Conservation (phyloP, 139 green algal genomes). For the Closterium sp. region DNA sequence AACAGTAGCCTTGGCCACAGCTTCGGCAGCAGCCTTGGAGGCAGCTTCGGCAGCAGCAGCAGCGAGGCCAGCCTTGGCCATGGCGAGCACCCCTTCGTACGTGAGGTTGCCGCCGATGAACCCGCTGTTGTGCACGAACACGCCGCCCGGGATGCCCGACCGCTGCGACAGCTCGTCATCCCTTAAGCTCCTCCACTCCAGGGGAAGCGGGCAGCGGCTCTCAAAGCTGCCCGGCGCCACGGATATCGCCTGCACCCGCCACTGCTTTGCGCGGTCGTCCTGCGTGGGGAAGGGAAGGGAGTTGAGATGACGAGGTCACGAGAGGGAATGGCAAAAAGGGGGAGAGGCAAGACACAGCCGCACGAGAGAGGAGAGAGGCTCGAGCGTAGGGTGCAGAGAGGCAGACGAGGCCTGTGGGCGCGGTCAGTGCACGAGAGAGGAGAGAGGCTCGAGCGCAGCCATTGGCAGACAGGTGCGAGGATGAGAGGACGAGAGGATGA, state of each 20-base stretch:
- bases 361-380: too few relatives aligned
- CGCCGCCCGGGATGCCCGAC: slow-evolving; percentile 71
- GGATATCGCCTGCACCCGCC: slow-evolving; percentile 72
- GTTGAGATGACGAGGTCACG: too few relatives aligned
- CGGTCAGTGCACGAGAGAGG: too few relatives aligned
- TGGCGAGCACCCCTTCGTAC: slow-evolving; percentile 70
- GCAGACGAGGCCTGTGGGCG: too few relatives aligned
- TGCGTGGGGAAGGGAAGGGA: slow-evolving; percentile 1
- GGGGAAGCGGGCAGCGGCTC: slow-evolving; percentile 77
- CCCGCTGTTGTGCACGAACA: slow-evolving; percentile 88
- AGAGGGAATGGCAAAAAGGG: too few relatives aligned
- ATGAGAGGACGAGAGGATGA: too few relatives aligned
- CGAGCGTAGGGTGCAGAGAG: too few relatives aligned
- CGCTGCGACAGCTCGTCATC: slow-evolving; percentile 75
- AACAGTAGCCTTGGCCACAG: neutral
- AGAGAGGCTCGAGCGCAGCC: too few relatives aligned
- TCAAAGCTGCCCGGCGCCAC: slow-evolving; percentile 76
- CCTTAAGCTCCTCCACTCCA: slow-evolving; percentile 81
- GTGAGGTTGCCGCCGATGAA: slow-evolving; percentile 93
- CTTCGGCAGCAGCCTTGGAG: neutral
- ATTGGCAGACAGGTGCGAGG: too few relatives aligned
- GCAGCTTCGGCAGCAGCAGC: neutral
- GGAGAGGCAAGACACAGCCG: too few relatives aligned
- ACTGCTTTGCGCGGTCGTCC: slow-evolving; percentile 48
- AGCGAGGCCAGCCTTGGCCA: slow-evolving; percentile 56